phyloP scores from a whole-genome alignment of 371 early-diverging fungal species.

The Lichtheimia hyalospora region DNA sequence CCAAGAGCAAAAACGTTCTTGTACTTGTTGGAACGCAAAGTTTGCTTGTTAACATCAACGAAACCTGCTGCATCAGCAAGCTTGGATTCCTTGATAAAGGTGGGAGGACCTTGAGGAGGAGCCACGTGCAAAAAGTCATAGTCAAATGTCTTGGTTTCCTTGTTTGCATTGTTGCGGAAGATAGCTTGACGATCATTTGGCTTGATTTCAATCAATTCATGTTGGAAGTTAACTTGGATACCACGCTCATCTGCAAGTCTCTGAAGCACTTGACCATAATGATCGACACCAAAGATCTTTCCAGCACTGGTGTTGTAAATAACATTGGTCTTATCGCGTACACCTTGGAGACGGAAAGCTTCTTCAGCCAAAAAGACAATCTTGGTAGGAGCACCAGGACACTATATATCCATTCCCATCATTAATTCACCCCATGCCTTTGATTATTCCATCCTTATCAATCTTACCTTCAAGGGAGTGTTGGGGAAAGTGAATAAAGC shows the following conservation, averaged over 20 bases:
- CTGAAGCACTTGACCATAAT: constrained; percentile 76
- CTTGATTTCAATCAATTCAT: constrained; percentile 73
- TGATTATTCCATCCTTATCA: no score
- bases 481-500: constrained; percentile 91
- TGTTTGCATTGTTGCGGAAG: constrained; percentile 64
- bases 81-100: constrained; percentile 72
- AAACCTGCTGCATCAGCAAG: constrained; percentile 80
- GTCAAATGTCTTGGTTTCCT: constrained; percentile 54
- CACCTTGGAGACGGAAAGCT: constrained; percentile 65
- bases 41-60: constrained; percentile 81
- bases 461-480: constrained; percentile 74
- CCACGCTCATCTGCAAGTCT: constrained; percentile 69
- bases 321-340: constrained; percentile 71
- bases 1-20: constrained; percentile 82
- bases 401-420: constrained; percentile 25
- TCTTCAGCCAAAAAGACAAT: constrained; percentile 90
- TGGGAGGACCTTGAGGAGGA: constrained; percentile 83
- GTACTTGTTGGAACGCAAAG: constrained; percentile 79
- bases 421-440: no score
- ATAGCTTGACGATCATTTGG: constrained; percentile 67
- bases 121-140: constrained; percentile 89
- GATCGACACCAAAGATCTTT: constrained; percentile 88
- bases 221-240: constrained; percentile 68
- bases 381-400: constrained; percentile 92
- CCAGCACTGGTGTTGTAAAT: constrained; percentile 76